Conservation (phyloP, 805 yeast genomes). For the Ogataea nakhonphanomensis region DNA sequence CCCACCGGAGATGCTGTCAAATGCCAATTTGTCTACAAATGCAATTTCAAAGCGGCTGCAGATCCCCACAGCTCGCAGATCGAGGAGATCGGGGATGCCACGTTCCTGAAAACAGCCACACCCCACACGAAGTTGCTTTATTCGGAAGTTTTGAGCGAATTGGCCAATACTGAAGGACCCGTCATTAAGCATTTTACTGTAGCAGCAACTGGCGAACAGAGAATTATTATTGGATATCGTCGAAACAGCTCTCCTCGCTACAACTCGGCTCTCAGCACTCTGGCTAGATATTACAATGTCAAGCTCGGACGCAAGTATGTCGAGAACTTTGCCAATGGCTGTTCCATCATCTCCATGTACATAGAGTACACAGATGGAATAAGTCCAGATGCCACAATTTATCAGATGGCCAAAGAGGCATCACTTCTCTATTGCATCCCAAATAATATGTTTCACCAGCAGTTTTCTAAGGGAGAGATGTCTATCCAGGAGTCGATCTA, state of each 20-base stretch:
- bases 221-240: conserved; percentile 85
- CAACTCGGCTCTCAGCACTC: conserved; percentile 79
- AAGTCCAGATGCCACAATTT: conserved; percentile 65
- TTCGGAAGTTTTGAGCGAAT: conserved; percentile 65
- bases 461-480: conserved; percentile 70
- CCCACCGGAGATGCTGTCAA: conserved; percentile 43
- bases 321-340: conserved; percentile 89
- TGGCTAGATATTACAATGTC: conserved; percentile 86
- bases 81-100: conserved; percentile 68
- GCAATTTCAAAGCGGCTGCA: conserved; percentile 41
- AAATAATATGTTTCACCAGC: conserved; percentile 70
- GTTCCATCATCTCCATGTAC: conserved; percentile 83
- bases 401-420: conserved; percentile 91
- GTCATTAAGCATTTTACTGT: conserved; percentile 83
- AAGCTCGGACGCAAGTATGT: conserved; percentile 85
- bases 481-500: conserved; percentile 93
- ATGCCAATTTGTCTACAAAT: conserved; percentile 82
- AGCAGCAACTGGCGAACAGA: conserved; percentile 75
- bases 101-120: conserved; percentile 75
- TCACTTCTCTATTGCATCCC: conserved; percentile 90
- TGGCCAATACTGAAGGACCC: conserved; percentile 80
- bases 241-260: conserved; percentile 82
- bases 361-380: conserved; percentile 58
- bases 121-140: conserved; percentile 76
- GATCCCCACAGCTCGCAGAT: conserved; percentile 43